Percentiles rank a stretch among this genome's conserved stretches.
phyloP scores from a whole-genome alignment of 306 rosid genomes.

The Fagus crenata region DNA sequence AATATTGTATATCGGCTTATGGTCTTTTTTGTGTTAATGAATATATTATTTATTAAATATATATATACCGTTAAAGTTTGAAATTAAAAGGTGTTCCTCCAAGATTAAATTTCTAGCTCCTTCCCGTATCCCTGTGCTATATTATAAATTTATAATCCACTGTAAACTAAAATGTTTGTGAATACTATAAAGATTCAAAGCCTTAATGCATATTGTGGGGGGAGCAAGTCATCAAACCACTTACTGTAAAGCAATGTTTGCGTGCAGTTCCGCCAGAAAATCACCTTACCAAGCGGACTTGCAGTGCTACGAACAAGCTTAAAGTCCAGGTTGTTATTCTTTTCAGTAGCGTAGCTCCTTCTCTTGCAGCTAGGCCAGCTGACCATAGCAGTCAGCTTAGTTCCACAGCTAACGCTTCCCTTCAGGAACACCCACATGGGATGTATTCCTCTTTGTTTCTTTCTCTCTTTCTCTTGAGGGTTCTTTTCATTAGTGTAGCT shows the following conservation, averaged over 20 bases:
- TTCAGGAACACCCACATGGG: constrained; percentile 57
- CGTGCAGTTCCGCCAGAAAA: constrained; percentile 30
- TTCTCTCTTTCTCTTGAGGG: constrained; percentile 7
- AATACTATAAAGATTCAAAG: not conserved
- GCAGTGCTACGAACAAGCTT: constrained; percentile 23
- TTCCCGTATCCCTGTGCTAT: too few species aligned
- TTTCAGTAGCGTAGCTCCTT: constrained; percentile 8
- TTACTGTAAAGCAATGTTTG: constrained; percentile 50
- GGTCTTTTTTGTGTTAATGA: too few species aligned
- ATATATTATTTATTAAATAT: too few species aligned
- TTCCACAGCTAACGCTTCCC: constrained; percentile 59
- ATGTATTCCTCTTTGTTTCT: constrained; percentile 43
- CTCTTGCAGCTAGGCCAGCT: constrained; percentile 6
- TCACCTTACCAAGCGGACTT: not conserved
- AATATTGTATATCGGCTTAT: too few species aligned
- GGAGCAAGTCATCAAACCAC: constrained; percentile 1
- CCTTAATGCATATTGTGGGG: not conserved
- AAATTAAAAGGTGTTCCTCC: too few species aligned
- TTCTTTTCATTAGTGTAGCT: too few species aligned
- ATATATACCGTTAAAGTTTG: too few species aligned
- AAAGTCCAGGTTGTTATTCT: constrained; percentile 22
- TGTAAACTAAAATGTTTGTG: not conserved
- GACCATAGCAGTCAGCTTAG: constrained; percentile 49
- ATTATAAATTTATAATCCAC: too few species aligned
- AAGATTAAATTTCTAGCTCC: too few species aligned